Conservation (phyloP, 805 yeast genomes). For the Barnettozyma siamensis region DNA sequence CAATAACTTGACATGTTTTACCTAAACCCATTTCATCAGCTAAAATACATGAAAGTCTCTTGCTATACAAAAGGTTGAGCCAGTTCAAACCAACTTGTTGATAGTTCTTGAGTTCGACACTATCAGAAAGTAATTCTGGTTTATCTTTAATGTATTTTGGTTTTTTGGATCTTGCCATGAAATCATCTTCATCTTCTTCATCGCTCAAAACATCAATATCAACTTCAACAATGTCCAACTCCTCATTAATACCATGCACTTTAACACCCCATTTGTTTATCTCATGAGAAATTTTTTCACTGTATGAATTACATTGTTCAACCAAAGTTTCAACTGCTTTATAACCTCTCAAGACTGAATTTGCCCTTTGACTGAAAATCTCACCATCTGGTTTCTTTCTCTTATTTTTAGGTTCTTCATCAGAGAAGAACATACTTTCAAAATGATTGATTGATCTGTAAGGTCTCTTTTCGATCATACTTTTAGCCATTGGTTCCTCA, state of each 20-base stretch:
- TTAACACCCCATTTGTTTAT: conserved; percentile 88
- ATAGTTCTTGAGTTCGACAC: conserved; percentile 70
- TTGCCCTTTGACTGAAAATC: conserved; percentile 64
- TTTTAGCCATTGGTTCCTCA: conserved; percentile 57
- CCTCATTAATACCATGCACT: conserved; percentile 56
- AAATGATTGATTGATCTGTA: conserved; percentile 54
- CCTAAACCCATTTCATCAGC: conserved; percentile 99
- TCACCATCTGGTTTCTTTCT: conserved; percentile 60
- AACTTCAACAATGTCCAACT: conserved; percentile 57
- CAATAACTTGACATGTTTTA: conserved; percentile 92
- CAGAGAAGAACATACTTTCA: conserved; percentile 47
- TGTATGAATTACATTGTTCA: conserved; percentile 73
- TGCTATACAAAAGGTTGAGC: conserved; percentile 74
- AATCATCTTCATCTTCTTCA: conserved; percentile 30
- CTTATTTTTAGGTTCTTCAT: conserved; percentile 24
- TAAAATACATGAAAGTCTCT: conserved; percentile 80
- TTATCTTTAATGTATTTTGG: conserved; percentile 55
- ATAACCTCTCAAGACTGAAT: conserved; percentile 74
- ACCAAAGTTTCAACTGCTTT: conserved; percentile 93
- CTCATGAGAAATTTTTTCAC: conserved; percentile 61
- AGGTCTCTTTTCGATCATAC: conserved; percentile 66
- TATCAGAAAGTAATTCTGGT: conserved; percentile 62
- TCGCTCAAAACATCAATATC: conserved; percentile 27
- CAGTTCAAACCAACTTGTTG: conserved; percentile 98
- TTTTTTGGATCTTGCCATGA: conserved; percentile 17